Percentiles rank a stretch among this genome's conserved stretches.
These are phyloP conservation scores for Penicillium digitatum DNA, from an alignment of 2,329 filamentous ascomycete species.

Conservation along the genomic window DNA sequence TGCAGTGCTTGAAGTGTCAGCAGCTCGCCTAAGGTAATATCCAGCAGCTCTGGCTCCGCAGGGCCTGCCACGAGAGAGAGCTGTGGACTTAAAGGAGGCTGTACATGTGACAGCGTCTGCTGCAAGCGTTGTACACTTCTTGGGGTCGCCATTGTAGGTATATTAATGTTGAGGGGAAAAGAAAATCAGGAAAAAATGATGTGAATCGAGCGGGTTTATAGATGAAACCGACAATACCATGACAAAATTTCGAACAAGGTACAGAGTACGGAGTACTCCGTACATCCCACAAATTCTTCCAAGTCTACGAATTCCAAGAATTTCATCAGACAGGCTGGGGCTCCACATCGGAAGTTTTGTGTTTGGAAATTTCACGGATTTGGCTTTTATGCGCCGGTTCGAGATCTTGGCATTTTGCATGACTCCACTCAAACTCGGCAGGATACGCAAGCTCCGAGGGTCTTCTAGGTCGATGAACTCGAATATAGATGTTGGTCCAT, in stretches of 20 bases:
- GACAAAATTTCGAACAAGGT: constrained; percentile 3
- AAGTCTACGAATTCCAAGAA: no score
- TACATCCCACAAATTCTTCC: no score
- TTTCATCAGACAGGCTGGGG: constrained; percentile 13
- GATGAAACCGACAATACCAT: constrained; percentile 11
- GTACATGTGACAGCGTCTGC: constrained; percentile 31
- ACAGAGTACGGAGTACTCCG: no score
- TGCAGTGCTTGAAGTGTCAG: constrained; percentile 66
- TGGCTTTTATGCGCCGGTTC: constrained; percentile 1
- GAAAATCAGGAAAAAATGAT: not conserved
- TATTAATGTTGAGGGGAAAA: not conserved
- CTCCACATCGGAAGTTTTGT: constrained; percentile 6
- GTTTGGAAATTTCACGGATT: constrained; percentile 1
- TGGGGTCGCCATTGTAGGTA: constrained; percentile 21
- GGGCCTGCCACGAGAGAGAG: constrained; percentile 64
- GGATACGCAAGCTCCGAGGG: constrained; percentile 3
- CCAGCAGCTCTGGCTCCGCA: constrained; percentile 63
- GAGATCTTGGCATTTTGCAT: not conserved
- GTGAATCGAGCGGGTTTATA: constrained; percentile 11
- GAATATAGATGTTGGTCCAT: not conserved
- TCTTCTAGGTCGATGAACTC: not conserved
- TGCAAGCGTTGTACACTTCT: constrained; percentile 29
- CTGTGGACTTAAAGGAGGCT: constrained; percentile 14
- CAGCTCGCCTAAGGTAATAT: constrained; percentile 68
- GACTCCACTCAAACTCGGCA: not conserved